Percentiles rank a stretch among this genome's conserved stretches.
Evolutionary conservation across 257 asterid species (phyloP).

Genomic region (Capsicum baccatum): DNA sequence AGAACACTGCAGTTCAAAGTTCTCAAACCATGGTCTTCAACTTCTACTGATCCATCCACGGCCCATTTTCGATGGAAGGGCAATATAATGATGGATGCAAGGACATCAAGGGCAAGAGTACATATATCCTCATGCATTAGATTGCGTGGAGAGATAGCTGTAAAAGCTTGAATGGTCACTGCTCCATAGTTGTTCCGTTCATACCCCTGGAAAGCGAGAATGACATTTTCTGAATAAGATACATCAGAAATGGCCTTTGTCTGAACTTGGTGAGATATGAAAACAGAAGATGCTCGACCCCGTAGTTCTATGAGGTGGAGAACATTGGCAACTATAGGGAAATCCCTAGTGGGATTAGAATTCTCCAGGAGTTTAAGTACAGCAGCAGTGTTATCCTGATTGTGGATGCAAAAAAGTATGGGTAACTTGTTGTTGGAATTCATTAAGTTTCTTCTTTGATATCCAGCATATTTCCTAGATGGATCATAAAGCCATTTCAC

Average conservation of each 20-base stretch:
- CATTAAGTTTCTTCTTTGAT: conserved; percentile 39
- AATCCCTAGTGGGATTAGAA: conserved; percentile 33
- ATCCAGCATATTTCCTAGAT: conserved; percentile 38
- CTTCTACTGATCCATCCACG: conserved; percentile 36
- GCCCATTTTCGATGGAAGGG: conserved; percentile 43
- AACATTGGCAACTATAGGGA: conserved; percentile 31
- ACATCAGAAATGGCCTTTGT: not conserved
- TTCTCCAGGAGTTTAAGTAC: conserved; percentile 33
- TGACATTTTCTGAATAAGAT: conserved; percentile 37
- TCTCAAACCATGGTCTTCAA: conserved; percentile 38
- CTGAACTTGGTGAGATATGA: conserved; percentile 42
- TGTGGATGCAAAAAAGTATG: conserved; percentile 36
- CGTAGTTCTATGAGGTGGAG: conserved; percentile 42
- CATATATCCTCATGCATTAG: conserved; percentile 45
- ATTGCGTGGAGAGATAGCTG: conserved; percentile 39
- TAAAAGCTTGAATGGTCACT: conserved; percentile 30
- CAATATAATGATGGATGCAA: conserved; percentile 34
- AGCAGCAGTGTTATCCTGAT: conserved; percentile 33
- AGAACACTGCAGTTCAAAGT: conserved; percentile 31
- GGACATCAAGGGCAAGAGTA: conserved; percentile 38
- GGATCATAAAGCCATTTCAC: conserved; percentile 40
- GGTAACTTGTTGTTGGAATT: conserved; percentile 33
- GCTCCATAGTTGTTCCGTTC: conserved; percentile 39
- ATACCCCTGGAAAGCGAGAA: conserved; percentile 34
- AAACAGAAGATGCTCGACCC: conserved; percentile 37